Base-by-base conservation (phyloP, 768 basidiomycete genomes). In the Cystofilobasidium macerans region DNA sequence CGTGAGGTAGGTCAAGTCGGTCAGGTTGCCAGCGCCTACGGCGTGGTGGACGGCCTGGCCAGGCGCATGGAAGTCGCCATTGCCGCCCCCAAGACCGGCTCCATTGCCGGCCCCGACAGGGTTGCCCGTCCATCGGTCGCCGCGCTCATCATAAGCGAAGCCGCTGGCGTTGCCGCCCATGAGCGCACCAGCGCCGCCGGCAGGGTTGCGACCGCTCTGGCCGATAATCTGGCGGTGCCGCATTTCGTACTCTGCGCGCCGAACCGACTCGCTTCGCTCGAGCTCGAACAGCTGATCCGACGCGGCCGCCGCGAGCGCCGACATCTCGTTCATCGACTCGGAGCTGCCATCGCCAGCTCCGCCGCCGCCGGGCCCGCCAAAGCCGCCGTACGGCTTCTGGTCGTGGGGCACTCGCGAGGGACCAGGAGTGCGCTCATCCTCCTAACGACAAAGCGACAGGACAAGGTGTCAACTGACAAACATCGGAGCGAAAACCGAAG, bases 281-380 rank as follows among this genome's bases (percentile, higher is more conserved):
- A 98, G 84, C 70, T 86, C 85, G 71, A 88, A 86, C 11, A 98
- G 81, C 73, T 95, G 89, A 65, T 89, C 89, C 77, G 93, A 86
- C 3, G 92, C 91, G 24, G 79, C 78, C 32, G 76, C 74, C 24
- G 78, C 76, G 78, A 85, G 53, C 26, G 77, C 77, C 30, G 73
- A 75, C 62, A 79, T 75, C 62, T 78, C 77, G 68, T 73, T 74
- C 59, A 76, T 75, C 22, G 65, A 53, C 26, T 65, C 65, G 33
- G 65, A 61, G 30, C 43, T 51, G n/a, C 48, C 69, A 7, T 75
- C 76, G n/a, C 70, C 71, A n/a, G n/a, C n/a, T n/a, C n/a, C n/a
- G n/a, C n/a, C n/a, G n/a, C n/a, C n/a, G n/a, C n/a, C n/a, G n/a
- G n/a, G n/a, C n/a, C 69, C 67, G 28, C 62, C 53, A 61, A 62